Base-by-base conservation (phyloP, 768 basidiomycete species). In the Pleurotus citrinopileatus region DNA sequence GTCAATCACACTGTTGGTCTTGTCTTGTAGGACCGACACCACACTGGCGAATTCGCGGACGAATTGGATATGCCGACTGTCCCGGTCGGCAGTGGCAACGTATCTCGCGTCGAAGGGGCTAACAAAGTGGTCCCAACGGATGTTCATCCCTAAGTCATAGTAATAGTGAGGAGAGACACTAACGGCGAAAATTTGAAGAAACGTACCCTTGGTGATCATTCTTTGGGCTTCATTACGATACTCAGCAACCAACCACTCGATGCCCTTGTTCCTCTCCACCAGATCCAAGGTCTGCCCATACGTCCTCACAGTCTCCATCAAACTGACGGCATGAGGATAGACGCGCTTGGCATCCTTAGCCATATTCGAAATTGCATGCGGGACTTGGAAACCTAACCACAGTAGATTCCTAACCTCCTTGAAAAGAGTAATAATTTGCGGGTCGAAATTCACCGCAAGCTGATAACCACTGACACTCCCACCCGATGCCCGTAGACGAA, bases 271-370 rank as follows among this genome's bases (percentile, higher is more conserved):
- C 38, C 79, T 80, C 66, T 97, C 89, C 61, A 98, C 87, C 61
- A 98, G 72, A 66, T 94, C 92, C 66, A 97, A 72, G 0, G 93
- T 97, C 74, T 99, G 97, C 17, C 90, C 89, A 70, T 99, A 98
- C 25, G 94, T 98, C 67, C 95, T 77, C n/a, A 98, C 94, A 0
- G 94, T 96, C 76, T 99, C 97, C 96, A 98, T 98, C 69, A 94
- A 70, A 63, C 91, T 94, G 60, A 98, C 96, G 2, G 97, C 97
- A 74, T 98, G 94, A 0, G 95, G 95, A 67, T 99, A 99, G 56
- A 98, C 95, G 61, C 94, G 76, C 77, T 97, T 98, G 56, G 97
- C 97, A 61, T 99, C 96, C 75, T 98, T 99, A 29, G 97, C 97
- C 83, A 97, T 89, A 67, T 95, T 97, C 61, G 87, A 88, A 58